phyloP scores from a whole-genome alignment of 2,329 filamentous ascomycete species.

The Sporothrix euskadiensis region DNA sequence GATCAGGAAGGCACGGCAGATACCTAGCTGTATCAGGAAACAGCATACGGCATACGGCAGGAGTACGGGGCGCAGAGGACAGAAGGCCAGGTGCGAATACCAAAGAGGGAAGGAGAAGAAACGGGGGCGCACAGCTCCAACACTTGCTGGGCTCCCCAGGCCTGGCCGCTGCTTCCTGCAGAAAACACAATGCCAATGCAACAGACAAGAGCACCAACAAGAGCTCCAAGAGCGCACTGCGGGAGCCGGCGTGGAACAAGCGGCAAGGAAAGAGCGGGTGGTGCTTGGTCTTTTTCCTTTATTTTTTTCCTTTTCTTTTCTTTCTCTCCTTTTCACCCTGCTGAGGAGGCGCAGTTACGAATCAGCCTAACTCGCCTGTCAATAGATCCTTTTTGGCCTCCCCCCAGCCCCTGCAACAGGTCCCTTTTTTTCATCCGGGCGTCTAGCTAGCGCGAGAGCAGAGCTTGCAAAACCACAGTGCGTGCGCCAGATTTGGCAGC shows the following conservation, averaged over 20 bases:
- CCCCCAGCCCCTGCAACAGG: not conserved
- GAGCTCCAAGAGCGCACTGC: not conserved
- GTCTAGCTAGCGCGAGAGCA: not conserved
- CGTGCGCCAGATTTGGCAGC: not conserved
- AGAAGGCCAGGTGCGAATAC: not conserved
- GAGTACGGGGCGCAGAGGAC: not conserved
- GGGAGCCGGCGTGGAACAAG: not conserved
- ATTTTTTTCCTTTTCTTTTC: not conserved
- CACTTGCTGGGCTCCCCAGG: not conserved
- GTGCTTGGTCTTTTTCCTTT: not conserved
- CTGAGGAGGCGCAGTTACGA: constrained; percentile 6
- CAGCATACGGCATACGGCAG: not conserved
- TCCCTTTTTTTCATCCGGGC: not conserved
- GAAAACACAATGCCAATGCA: not conserved
- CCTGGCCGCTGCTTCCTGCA: not conserved
- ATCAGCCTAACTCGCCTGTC: not conserved
- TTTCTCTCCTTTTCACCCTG: not conserved
- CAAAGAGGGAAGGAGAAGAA: not conserved
- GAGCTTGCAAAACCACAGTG: not conserved
- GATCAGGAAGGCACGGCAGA: not conserved
- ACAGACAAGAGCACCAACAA: not conserved
- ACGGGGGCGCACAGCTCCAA: not conserved
- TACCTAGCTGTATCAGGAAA: not conserved
- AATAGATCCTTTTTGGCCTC: not conserved
- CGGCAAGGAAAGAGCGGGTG: constrained; percentile 3